Evolutionary conservation across 345 rosid genomes (phyloP).

Genomic region (Syzygium aqueum): DNA sequence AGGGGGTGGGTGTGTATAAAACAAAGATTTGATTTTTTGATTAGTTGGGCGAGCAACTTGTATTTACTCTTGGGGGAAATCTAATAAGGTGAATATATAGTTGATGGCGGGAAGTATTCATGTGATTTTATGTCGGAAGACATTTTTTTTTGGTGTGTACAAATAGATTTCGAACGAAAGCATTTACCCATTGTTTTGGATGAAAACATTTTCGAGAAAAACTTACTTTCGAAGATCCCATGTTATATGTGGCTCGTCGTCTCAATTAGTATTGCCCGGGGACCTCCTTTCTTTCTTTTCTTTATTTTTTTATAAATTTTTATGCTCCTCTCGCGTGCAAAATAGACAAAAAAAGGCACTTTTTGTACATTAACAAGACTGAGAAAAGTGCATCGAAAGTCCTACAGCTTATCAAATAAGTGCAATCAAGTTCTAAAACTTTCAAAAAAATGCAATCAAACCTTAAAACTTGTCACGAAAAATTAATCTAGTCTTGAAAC

Average conservation of each 20-base stretch:
- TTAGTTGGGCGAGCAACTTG: background rate
- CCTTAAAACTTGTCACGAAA: too few relatives aligned
- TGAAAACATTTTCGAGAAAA: background rate
- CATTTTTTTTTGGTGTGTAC: background rate
- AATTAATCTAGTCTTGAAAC: too few relatives aligned
- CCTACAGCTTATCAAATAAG: too few relatives aligned
- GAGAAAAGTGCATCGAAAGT: too few relatives aligned
- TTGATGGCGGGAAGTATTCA: background rate
- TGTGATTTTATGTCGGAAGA: background rate
- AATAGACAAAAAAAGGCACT: background rate
- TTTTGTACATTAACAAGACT: background rate
- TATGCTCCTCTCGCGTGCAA: accelerated
- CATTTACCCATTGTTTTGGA: background rate
- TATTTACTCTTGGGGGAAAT: background rate
- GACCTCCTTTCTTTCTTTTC: background rate
- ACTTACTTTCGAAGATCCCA: background rate
- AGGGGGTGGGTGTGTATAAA: background rate
- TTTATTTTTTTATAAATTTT: background rate
- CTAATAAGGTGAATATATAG: background rate
- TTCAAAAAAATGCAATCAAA: too few relatives aligned
- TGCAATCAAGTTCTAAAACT: too few relatives aligned
- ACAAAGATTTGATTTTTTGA: background rate
- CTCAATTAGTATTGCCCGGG: background rate
- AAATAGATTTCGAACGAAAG: background rate
- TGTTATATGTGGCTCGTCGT: background rate